phyloP scores from a whole-genome alignment of 441 rosid species.

The Codiaeum variegatum region DNA sequence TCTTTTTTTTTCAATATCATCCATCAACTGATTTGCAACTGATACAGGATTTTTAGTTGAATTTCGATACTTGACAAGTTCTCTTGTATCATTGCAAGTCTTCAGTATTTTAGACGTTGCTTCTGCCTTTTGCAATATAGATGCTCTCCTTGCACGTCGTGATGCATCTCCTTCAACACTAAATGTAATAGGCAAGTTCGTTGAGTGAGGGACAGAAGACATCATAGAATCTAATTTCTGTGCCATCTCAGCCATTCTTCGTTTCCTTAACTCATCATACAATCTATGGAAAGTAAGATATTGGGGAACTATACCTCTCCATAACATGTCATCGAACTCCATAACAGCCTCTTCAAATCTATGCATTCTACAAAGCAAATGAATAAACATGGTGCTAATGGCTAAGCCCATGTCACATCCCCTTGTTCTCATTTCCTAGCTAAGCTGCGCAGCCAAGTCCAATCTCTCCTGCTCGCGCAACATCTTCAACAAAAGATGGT shows the following conservation, averaged over 20 bases:
- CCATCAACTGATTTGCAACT: constrained; percentile 35
- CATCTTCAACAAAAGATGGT: constrained; percentile 69
- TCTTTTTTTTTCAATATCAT: constrained; percentile 33
- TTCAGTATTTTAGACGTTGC: constrained; percentile 74
- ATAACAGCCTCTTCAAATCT: constrained; percentile 67
- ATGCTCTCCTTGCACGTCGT: constrained; percentile 45
- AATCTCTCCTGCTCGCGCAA: constrained; percentile 69
- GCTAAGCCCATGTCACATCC: constrained; percentile 67
- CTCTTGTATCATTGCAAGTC: constrained; percentile 60
- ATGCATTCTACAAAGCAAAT: constrained; percentile 55
- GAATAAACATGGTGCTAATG: constrained; percentile 62
- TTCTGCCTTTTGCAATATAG: constrained; percentile 63
- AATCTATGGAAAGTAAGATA: constrained; percentile 66
- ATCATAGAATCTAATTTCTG: constrained; percentile 44
- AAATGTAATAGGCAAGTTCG: constrained; percentile 47
- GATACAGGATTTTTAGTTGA: constrained; percentile 30
- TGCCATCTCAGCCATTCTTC: constrained; percentile 54
- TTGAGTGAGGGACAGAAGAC: constrained; percentile 64
- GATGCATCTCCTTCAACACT: constrained; percentile 30
- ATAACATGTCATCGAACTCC: constrained; percentile 62
- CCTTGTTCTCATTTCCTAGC: constrained; percentile 69
- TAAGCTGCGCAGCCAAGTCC: constrained; percentile 60
- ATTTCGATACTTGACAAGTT: constrained; percentile 54
- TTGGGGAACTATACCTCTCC: constrained; percentile 43
- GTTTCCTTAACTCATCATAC: constrained; percentile 50